Conservation (phyloP, 345 rosid species). For the Gossypium rotundifolium region DNA sequence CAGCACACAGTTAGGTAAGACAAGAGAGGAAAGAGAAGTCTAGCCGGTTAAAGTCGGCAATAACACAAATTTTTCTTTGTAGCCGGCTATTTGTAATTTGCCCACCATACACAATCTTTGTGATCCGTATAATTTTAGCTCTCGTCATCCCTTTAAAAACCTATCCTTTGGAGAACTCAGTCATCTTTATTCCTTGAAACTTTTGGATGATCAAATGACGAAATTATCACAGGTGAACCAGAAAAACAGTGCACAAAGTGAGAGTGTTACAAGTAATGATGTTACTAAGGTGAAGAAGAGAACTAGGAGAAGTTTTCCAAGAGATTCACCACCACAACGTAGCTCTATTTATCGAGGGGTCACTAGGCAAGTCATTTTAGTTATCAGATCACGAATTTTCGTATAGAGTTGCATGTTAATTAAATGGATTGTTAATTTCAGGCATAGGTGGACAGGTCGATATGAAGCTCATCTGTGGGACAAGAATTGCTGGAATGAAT, state of each 20-base stretch:
- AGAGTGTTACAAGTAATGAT: constrained; percentile 9
- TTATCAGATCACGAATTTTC: neutral
- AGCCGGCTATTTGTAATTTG: constrained; percentile 5
- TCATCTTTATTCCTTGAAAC: neutral
- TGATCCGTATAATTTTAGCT: neutral
- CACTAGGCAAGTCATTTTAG: constrained; percentile 42
- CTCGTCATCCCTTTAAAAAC: neutral
- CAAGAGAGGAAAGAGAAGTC: neutral
- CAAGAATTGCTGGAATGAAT: constrained; percentile 79
- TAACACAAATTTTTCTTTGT: neutral
- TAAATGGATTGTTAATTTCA: constrained; percentile 2
- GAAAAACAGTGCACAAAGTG: constrained; percentile 17
- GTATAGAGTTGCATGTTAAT: neutral
- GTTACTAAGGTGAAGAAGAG: constrained; percentile 59
- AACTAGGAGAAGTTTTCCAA: constrained; percentile 67
- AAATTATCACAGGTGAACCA: constrained; percentile 31
- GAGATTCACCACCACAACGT: constrained; percentile 86
- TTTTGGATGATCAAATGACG: constrained; percentile 26
- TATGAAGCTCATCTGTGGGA: constrained; percentile 89
- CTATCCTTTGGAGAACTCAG: neutral
- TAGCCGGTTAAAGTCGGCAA: constrained; percentile 12
- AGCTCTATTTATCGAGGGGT: constrained; percentile 88
- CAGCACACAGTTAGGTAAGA: constrained; percentile 3
- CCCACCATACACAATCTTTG: neutral
- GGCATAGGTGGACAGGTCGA: constrained; percentile 86